Evolutionary conservation across 768 basidiomycete species (phyloP).

Genomic region (Xerocomus potaroensis): DNA sequence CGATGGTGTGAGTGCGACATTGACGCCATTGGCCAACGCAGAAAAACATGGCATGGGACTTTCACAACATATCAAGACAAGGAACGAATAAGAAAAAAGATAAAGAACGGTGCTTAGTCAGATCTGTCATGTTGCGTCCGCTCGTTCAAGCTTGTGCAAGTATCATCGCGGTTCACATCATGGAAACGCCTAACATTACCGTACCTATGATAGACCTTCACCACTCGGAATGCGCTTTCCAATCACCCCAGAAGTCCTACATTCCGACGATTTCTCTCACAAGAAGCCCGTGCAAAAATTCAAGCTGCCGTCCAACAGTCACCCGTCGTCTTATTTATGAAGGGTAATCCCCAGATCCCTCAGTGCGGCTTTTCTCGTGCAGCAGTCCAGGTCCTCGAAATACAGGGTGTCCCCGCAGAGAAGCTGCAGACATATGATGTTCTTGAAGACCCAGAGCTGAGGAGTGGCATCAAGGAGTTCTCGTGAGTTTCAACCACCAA

Average conservation of each 20-base stretch:
- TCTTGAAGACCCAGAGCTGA: conserved; percentile 77
- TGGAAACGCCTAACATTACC: background rate
- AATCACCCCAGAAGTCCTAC: conserved; percentile 3
- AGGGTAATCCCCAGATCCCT: conserved; percentile 82
- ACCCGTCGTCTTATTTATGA: conserved; percentile 97
- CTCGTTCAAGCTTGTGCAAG: conserved; percentile 12
- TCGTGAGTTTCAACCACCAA: conserved; percentile 60
- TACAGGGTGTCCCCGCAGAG: conserved; percentile 73
- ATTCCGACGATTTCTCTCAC: conserved; percentile 50
- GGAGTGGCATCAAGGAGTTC: conserved; percentile 90
- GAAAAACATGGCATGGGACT: too few relatives aligned
- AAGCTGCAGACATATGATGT: conserved; percentile 91
- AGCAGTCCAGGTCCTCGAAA: conserved; percentile 41
- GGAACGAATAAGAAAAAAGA: too few relatives aligned
- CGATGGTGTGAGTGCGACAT: too few relatives aligned
- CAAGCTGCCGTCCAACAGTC: conserved; percentile 67
- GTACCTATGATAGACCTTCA: conserved; percentile 4
- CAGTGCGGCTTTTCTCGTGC: conserved; percentile 91
- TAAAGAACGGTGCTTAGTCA: too few relatives aligned
- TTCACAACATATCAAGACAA: too few relatives aligned
- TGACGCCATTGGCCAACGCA: too few relatives aligned
- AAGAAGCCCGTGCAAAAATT: conserved; percentile 59
- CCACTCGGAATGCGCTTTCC: conserved; percentile 10
- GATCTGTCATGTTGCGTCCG: conserved; percentile 18
- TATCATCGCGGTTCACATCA: background rate